Evolutionary conservation across 2,329 filamentous ascomycete species (phyloP).

Genomic region (Aspergillus fumigatiaffinis): DNA sequence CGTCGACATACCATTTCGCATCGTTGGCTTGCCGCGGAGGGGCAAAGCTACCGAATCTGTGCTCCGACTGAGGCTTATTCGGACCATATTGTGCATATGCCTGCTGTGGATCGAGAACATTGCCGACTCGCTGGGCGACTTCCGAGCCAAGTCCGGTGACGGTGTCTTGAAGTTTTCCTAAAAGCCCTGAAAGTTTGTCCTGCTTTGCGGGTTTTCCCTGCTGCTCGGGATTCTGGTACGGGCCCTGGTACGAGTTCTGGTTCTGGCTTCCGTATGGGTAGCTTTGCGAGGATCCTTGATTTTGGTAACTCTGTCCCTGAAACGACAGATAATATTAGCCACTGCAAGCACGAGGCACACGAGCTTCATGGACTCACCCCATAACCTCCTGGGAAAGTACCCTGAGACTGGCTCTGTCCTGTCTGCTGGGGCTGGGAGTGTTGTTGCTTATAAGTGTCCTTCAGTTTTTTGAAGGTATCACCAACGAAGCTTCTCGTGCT

Average conservation of each 20-base stretch:
- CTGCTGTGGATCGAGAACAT: conserved; percentile 47
- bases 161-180: conserved; percentile 54
- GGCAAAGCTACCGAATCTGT: conserved; percentile 64
- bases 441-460: conserved; percentile 31
- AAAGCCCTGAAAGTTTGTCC: conserved; percentile 44
- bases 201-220: conserved; percentile 32
- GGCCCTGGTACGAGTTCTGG: conserved; percentile 14
- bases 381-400: conserved; percentile 20
- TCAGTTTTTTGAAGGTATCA: conserved; percentile 47
- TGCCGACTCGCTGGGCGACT: conserved; percentile 48
- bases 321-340: background rate
- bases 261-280: conserved; percentile 22
- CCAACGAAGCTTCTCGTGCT: conserved; percentile 49
- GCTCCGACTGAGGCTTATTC: conserved; percentile 36
- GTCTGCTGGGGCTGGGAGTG: conserved; percentile 11
- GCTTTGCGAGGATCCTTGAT: conserved; percentile 14
- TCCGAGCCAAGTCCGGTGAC: conserved; percentile 50
- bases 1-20: conserved; percentile 85
- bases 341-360: background rate
- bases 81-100: conserved; percentile 44
- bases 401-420: conserved; percentile 13
- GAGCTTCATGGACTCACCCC: conserved; percentile 14
- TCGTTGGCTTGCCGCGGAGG: conserved; percentile 66
- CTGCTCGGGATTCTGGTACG: conserved; percentile 12
- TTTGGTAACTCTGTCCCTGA: conserved; percentile 6